These are phyloP conservation scores for Adansonia rubrostipa DNA, from an alignment of 441 rosid species.

Conservation along the genomic window DNA sequence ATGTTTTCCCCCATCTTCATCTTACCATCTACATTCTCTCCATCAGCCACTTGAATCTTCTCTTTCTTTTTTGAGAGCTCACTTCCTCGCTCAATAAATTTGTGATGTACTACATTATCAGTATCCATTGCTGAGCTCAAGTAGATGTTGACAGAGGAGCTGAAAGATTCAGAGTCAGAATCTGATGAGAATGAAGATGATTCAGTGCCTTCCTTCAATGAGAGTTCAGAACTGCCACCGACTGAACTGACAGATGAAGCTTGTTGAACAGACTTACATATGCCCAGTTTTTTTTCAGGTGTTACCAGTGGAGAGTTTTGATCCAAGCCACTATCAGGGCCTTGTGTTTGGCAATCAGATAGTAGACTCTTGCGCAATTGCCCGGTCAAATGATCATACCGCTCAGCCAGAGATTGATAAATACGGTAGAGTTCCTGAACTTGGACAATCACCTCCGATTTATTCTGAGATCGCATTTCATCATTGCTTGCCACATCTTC, in stretches of 20 bases:
- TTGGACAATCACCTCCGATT: conserved; percentile 44
- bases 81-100: conserved; percentile 29
- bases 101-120: conserved; percentile 34
- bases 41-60: conserved; percentile 31
- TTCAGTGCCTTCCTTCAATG: conserved; percentile 55
- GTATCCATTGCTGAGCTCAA: conserved; percentile 39
- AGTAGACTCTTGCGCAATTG: conserved; percentile 36
- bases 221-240: conserved; percentile 48
- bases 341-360: conserved; percentile 34
- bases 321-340: conserved; percentile 32
- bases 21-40: conserved; percentile 32
- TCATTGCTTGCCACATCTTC: conserved; percentile 37
- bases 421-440: conserved; percentile 43
- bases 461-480: conserved; percentile 32
- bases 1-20: conserved; percentile 32
- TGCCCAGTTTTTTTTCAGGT: conserved; percentile 43
- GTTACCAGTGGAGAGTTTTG: conserved; percentile 45
- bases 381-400: conserved; percentile 41
- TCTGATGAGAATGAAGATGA: conserved; percentile 65
- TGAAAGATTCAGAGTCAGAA: conserved; percentile 68
- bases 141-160: conserved; percentile 50
- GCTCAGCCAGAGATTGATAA: conserved; percentile 46
- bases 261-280: conserved; percentile 33
- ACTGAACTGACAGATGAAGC: conserved; percentile 50
- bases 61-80: conserved; percentile 32